Evolutionary conservation across 208 protist species (phyloP).

Genomic region (Crithidia bombi): DNA sequence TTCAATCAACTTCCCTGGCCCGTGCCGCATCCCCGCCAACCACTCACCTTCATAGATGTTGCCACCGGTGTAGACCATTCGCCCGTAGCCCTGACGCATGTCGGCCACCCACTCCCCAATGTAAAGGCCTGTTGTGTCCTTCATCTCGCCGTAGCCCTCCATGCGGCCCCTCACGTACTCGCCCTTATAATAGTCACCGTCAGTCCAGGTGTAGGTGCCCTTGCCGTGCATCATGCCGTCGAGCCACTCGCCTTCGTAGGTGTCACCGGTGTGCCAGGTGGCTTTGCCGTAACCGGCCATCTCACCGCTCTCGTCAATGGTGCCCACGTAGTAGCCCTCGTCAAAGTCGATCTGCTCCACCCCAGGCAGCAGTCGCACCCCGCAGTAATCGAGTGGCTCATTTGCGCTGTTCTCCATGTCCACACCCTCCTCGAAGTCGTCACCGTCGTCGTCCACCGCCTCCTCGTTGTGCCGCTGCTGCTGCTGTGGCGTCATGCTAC

Average conservation of each 20-base stretch:
- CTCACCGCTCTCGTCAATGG: constrained; percentile 63
- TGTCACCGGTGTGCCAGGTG: constrained; percentile 80
- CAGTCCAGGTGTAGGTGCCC: constrained; percentile 79
- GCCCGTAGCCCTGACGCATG: constrained; percentile 77
- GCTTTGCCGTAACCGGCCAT: constrained; percentile 82
- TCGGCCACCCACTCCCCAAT: constrained; percentile 87
- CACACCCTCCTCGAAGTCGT: neutral
- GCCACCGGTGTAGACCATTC: constrained; percentile 76
- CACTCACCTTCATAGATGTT: constrained; percentile 91
- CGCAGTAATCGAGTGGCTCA: constrained; percentile 39
- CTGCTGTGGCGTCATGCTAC: neutral
- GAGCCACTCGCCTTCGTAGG: constrained; percentile 83
- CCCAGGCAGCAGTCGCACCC: constrained; percentile 44
- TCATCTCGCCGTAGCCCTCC: constrained; percentile 80
- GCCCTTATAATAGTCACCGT: constrained; percentile 79
- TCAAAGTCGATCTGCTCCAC: constrained; percentile 71
- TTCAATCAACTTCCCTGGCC: constrained; percentile 80
- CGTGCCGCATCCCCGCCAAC: constrained; percentile 82
- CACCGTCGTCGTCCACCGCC: neutral
- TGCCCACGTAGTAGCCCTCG: constrained; percentile 81
- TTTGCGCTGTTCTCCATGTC: constrained; percentile 1
- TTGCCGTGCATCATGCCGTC: constrained; percentile 74
- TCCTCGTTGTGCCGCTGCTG: neutral
- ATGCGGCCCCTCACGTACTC: constrained; percentile 68
- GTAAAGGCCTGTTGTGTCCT: constrained; percentile 81